phyloP scores from a whole-genome alignment of 768 basidiomycete genomes.

The Psilocybe subaeruginosa region DNA sequence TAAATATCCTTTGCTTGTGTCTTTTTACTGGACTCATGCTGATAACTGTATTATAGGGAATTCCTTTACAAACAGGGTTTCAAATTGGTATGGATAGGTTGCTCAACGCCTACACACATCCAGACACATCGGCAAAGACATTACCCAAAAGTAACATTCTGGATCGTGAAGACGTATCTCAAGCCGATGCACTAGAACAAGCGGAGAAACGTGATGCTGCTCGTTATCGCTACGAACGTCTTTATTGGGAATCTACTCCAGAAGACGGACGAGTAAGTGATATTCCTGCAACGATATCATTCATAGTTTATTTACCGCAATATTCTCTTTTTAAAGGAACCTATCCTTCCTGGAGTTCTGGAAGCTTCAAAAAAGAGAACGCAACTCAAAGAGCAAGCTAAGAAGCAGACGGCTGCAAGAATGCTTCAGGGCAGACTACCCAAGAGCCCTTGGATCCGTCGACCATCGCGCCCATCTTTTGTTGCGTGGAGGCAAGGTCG shows the following conservation, averaged over 20 bases:
- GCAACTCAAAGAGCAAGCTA: constrained; percentile 31
- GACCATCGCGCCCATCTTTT: constrained; percentile 37
- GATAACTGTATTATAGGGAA: constrained; percentile 42
- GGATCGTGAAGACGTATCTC: constrained; percentile 49
- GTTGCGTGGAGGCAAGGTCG: constrained; percentile 46
- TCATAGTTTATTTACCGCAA: background rate
- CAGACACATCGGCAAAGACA: constrained; percentile 9
- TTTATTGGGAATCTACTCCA: constrained; percentile 79
- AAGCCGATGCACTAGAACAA: constrained; percentile 67
- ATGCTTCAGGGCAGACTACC: constrained; percentile 40
- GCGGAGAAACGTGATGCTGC: constrained; percentile 55
- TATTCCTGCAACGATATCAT: constrained; percentile 5
- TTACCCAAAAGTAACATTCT: background rate
- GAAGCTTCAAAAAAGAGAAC: constrained; percentile 48
- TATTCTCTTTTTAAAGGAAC: constrained; percentile 45
- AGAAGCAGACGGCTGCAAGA: constrained; percentile 40
- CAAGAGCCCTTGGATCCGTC: constrained; percentile 39
- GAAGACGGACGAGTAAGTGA: constrained; percentile 63
- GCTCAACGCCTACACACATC: constrained; percentile 54
- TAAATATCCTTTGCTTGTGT: constrained; percentile 9
- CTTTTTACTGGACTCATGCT: constrained; percentile 1
- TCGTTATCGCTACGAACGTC: constrained; percentile 66
- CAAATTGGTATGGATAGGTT: constrained; percentile 78
- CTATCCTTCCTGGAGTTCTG: constrained; percentile 60
- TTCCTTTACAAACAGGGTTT: constrained; percentile 79